A percentile compares a stretch with the other conserved stretches of the same genome.
These are phyloP conservation scores for Amoebophrya sp. DNA, from an alignment of 169 alveolate species.

Conservation along the genomic window DNA sequence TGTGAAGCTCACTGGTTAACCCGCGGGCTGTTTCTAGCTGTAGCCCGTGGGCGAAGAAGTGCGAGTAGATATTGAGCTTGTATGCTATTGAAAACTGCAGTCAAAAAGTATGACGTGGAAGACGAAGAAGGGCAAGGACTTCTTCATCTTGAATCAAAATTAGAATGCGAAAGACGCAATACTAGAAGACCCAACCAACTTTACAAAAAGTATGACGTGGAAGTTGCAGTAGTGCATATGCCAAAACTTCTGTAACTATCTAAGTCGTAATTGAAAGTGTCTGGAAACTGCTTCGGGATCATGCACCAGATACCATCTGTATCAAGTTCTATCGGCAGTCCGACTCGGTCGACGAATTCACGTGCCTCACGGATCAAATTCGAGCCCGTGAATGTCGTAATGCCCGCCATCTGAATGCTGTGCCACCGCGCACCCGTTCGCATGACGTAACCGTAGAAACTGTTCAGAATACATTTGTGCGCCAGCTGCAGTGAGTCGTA, in stretches of 20 bases:
- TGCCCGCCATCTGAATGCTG: slow-evolving; percentile 99
- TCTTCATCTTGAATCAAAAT: not conserved
- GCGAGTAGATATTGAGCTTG: no score
- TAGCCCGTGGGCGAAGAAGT: no score
- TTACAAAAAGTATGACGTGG: no score
- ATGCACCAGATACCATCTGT: slow-evolving; percentile 99
- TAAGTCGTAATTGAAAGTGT: slow-evolving; percentile 81
- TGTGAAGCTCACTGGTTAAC: no score
- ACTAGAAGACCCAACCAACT: not conserved
- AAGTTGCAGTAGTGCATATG: not conserved
- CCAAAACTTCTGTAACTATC: not conserved
- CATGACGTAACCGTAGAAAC: slow-evolving; percentile 98
- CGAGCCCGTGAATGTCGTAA: slow-evolving; percentile 87
- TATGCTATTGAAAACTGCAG: no score
- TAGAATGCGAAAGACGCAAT: not conserved
- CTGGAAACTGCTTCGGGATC: slow-evolving; percentile 63
- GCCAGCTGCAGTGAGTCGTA: slow-evolving; percentile 96
- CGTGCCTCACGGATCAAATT: slow-evolving; percentile 57
- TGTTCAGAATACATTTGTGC: slow-evolving; percentile 96
- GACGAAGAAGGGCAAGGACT: no score
- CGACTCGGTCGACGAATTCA: slow-evolving; percentile 81
- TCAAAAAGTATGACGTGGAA: no score
- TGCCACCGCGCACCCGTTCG: slow-evolving; percentile 99
- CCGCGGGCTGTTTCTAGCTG: no score
- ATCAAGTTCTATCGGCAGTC: slow-evolving; percentile 97